Conservation (phyloP, 2,329 filamentous ascomycete genomes). For the Beauveria brongniartii region DNA sequence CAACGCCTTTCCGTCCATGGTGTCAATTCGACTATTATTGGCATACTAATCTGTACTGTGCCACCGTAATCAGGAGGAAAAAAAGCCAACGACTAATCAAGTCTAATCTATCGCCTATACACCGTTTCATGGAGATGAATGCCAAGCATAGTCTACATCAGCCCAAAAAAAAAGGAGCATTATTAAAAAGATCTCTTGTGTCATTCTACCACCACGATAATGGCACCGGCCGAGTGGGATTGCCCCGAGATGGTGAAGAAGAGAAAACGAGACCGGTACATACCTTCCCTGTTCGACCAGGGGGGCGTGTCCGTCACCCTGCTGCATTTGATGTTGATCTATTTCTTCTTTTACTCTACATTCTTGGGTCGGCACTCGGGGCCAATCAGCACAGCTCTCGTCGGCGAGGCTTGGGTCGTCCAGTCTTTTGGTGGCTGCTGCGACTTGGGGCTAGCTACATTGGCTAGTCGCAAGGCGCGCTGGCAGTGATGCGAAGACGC, state of each 20-base stretch:
- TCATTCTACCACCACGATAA: not conserved
- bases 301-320: not conserved
- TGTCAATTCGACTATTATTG: not conserved
- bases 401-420: not conserved
- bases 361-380: slow-evolving; percentile 6
- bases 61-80: not conserved
- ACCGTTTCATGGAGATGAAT: no score
- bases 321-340: not conserved
- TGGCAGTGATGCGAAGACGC: no score
- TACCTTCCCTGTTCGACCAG: not conserved
- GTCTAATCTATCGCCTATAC: not conserved
- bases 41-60: not conserved
- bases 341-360: not conserved
- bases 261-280: not conserved
- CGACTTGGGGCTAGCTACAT: not conserved
- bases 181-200: no score
- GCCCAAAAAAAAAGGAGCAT: no score
- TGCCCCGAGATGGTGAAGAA: not conserved
- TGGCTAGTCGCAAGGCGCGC: not conserved
- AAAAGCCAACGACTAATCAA: not conserved
- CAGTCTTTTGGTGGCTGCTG: not conserved
- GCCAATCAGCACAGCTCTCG: not conserved
- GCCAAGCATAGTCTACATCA: no score
- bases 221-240: not conserved
- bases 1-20: not conserved